Evolutionary conservation across 768 basidiomycete genomes (phyloP), one percentile per base, ranked within the genome.

Genomic region (Phallus indusiatus): DNA sequence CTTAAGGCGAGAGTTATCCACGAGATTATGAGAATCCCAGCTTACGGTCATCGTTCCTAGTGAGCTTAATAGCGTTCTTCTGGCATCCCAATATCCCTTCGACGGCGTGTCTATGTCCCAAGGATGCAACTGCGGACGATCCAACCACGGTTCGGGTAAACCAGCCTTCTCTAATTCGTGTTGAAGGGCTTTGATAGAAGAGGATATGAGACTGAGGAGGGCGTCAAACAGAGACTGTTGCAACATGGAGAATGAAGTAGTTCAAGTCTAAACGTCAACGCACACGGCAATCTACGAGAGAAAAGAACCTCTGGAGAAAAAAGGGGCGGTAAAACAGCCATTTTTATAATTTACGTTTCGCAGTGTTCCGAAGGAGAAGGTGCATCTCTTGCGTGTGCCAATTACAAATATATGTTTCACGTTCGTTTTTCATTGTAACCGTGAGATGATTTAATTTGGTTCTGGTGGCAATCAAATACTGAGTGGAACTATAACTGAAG

Each of bases 21-120:
- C 14, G n/a, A 50, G 17, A 14, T n/a, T 16, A 47, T 52, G 12
- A 55, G 16, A 12, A 7, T 28, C 16, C 6, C 1, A 4, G 35
- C 58, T 24, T 54, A 60, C 58, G n/a, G 52, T 46, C 53, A 60
- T 54, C 22, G 54, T 60, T 3, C 58, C 58, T 2, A 60, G 53
- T n/a, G 58, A 51, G 37, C 54, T 46, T 7, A 60, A 11, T n/a
- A 60, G 34, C 9, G 58, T 60, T 20, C 42, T 33, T 16, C 58
- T 51, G 11, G 53, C 58, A 22, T 60, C 52, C 58, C 58, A 60
- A 47, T 60, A 60, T 22, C 24, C 20, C 17, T 47, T 35, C 8
- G 58, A 55, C 17, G 58, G 58, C 11, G 58, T 55, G 0, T 46
- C 20, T 24, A 37, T 28, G 34, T 60, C 58, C 58, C 58, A 60